Evolutionary conservation across 768 basidiomycete genomes (phyloP).

Genomic region (Suillus discolor): DNA sequence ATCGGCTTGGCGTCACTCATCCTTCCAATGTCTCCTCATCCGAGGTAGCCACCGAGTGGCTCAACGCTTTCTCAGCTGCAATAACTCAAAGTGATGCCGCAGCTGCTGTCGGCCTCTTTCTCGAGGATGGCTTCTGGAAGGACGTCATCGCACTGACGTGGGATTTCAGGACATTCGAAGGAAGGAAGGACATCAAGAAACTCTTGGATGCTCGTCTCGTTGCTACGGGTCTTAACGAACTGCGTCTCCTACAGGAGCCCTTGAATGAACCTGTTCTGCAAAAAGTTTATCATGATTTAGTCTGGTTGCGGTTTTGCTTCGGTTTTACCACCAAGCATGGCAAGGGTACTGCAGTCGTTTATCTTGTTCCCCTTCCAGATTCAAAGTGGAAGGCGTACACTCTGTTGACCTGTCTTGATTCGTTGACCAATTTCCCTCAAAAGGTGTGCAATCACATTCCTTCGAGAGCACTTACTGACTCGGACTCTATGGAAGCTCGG

Average conservation of each 20-base stretch:
- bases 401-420: constrained; percentile 62
- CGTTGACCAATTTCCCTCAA: constrained; percentile 58
- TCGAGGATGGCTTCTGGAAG: constrained; percentile 46
- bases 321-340: constrained; percentile 55
- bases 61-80: constrained; percentile 26
- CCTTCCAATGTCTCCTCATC: constrained; percentile 21
- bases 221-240: constrained; percentile 21
- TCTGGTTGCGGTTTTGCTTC: constrained; percentile 59
- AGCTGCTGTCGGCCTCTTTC: constrained; percentile 28
- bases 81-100: constrained; percentile 19
- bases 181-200: constrained; percentile 36
- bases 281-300: constrained; percentile 43
- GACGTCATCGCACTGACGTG: constrained; percentile 56
- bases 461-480: neutral
- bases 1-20: too few relatives aligned
- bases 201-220: constrained; percentile 44
- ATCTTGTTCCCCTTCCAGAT: constrained; percentile 49
- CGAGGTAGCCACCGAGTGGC: constrained; percentile 27
- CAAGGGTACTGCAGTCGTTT: constrained; percentile 51
- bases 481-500: constrained; percentile 34
- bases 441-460: constrained; percentile 24
- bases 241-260: constrained; percentile 21
- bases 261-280: constrained; percentile 36
- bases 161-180: constrained; percentile 55
- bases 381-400: constrained; percentile 61